A percentile compares a stretch with the other conserved stretches of the same genome.
These are phyloP conservation scores for Cryphonectria naterciae DNA, from an alignment of 2,329 filamentous ascomycete genomes.

Conservation along the genomic window DNA sequence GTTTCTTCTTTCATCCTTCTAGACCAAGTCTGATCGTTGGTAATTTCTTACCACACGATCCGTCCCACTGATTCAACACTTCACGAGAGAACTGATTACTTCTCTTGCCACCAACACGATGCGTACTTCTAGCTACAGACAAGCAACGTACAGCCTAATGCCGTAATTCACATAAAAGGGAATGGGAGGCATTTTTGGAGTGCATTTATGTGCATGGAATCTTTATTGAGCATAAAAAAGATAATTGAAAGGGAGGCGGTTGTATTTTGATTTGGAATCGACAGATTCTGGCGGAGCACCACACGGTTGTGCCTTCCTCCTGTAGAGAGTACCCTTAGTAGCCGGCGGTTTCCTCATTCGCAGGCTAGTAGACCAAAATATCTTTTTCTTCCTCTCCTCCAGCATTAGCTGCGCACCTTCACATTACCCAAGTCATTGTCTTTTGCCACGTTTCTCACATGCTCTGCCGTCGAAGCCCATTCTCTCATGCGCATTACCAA, in stretches of 20 bases:
- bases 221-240: neutral
- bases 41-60: constrained; percentile 90
- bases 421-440: no score
- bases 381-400: neutral
- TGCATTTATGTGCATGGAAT: constrained; percentile 11
- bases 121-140: constrained; percentile 1
- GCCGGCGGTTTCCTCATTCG: constrained; percentile 11
- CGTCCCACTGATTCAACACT: constrained; percentile 42
- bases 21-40: constrained; percentile 95
- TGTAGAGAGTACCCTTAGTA: neutral
- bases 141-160: constrained; percentile 21
- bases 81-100: neutral
- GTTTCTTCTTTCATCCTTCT: neutral
- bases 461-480: neutral
- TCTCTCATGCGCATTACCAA: neutral
- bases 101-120: neutral
- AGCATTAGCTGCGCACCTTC: neutral
- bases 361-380: constrained; percentile 14
- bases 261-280: neutral
- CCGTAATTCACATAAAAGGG: constrained; percentile 6
- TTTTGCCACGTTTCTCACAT: neutral
- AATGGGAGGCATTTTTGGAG: neutral
- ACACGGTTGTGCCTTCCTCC: constrained; percentile 16
- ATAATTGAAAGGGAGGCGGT: neutral
- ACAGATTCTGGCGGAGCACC: constrained; percentile 5